These are phyloP conservation scores for Aspergillus ruber DNA, from an alignment of 2,329 filamentous ascomycete species.

Conservation along the genomic window DNA sequence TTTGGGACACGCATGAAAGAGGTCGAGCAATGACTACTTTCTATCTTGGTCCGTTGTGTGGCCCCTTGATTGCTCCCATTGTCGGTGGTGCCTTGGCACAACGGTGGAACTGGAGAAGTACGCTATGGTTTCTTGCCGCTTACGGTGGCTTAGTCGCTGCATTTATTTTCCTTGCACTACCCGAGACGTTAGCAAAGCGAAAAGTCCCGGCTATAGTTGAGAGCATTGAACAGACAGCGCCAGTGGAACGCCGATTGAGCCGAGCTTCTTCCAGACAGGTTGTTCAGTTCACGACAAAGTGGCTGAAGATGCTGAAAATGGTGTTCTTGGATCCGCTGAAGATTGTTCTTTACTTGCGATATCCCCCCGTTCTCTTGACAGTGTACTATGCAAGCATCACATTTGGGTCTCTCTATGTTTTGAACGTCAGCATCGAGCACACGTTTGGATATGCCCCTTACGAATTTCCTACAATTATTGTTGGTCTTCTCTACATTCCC, in stretches of 20 bases:
- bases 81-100: slow-evolving; percentile 68
- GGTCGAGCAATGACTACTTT: slow-evolving; percentile 78
- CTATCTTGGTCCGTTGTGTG: slow-evolving; percentile 70
- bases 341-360: slow-evolving; percentile 65
- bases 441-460: slow-evolving; percentile 64
- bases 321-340: slow-evolving; percentile 66
- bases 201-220: slow-evolving; percentile 26
- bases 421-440: slow-evolving; percentile 70
- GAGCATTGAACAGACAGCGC: slow-evolving; percentile 13
- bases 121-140: slow-evolving; percentile 69
- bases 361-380: slow-evolving; percentile 65
- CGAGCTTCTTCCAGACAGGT: slow-evolving; percentile 59
- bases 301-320: slow-evolving; percentile 50
- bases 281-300: slow-evolving; percentile 51
- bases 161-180: slow-evolving; percentile 39
- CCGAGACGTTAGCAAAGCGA: slow-evolving; percentile 34
- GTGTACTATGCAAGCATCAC: slow-evolving; percentile 69
- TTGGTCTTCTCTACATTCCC: slow-evolving; percentile 73
- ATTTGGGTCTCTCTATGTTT: slow-evolving; percentile 67
- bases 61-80: slow-evolving; percentile 69
- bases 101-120: slow-evolving; percentile 65
- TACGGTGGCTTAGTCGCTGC: slow-evolving; percentile 52
- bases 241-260: slow-evolving; percentile 28
- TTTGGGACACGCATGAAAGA: slow-evolving; percentile 67
- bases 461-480: slow-evolving; percentile 58